These are phyloP conservation scores for Neofusicoccum laricinum DNA, from an alignment of 2,329 filamentous ascomycete species.

Conservation along the genomic window DNA sequence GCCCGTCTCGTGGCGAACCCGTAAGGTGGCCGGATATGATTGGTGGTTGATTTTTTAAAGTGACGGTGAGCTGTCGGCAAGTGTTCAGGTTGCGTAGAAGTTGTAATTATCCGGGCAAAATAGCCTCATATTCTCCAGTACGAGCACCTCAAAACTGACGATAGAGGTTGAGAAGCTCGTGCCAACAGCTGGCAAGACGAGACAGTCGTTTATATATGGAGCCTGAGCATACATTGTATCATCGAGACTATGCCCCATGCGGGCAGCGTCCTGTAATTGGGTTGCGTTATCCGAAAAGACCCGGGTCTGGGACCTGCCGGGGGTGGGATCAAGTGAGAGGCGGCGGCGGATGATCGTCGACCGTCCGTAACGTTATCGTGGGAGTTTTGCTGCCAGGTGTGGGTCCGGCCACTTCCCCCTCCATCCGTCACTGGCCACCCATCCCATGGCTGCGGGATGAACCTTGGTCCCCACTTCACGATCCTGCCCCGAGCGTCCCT, in stretches of 20 bases:
- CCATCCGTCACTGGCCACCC: not conserved
- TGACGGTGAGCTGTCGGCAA: no score
- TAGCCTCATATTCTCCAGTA: no score
- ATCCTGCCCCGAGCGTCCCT: slow-evolving; percentile 12
- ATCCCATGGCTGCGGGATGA: slow-evolving; percentile 5
- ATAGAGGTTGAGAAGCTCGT: not conserved
- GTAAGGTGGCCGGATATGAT: no score
- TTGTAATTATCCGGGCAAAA: no score
- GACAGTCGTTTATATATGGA: not conserved
- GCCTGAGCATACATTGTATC: not conserved
- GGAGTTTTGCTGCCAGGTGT: not conserved
- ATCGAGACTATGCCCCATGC: not conserved
- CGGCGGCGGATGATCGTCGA: not conserved
- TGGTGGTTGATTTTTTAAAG: no score
- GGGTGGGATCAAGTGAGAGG: not conserved
- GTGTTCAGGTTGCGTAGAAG: no score
- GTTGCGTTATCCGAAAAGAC: not conserved
- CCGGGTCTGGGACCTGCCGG: not conserved
- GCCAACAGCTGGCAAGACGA: not conserved
- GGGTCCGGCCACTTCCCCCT: not conserved
- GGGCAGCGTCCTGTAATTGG: not conserved
- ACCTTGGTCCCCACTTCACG: slow-evolving; percentile 15
- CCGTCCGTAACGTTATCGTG: slow-evolving; percentile 2
- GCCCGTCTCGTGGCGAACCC: no score
- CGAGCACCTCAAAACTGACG: not conserved